Evolutionary conservation across 1,284 basidiomycete species (phyloP).

Genomic region (Ustilago shanxiensis): DNA sequence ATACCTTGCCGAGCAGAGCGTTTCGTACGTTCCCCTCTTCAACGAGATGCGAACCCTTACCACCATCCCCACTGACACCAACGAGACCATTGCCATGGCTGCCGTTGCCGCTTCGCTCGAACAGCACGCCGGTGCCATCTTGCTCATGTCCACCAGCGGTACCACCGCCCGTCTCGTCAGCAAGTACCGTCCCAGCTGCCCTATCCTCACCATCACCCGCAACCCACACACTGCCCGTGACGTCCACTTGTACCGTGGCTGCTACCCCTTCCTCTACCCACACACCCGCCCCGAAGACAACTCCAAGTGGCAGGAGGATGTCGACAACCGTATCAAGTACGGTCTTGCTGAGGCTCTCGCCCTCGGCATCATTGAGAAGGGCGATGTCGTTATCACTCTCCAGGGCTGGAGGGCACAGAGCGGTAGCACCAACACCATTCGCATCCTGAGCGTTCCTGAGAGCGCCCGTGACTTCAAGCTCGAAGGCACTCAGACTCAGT

Average conservation of each 20-base stretch:
- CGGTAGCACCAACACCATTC: slow-evolving; percentile 78
- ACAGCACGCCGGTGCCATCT: slow-evolving; percentile 74
- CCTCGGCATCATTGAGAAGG: slow-evolving; percentile 88
- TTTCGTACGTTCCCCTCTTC: slow-evolving; percentile 68
- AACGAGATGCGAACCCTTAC: slow-evolving; percentile 73
- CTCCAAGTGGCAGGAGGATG: slow-evolving; percentile 97
- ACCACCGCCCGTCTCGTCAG: slow-evolving; percentile 95
- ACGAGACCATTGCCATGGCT: slow-evolving; percentile 69
- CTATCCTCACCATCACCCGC: slow-evolving; percentile 91
- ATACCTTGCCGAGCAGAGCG: slow-evolving; percentile 68
- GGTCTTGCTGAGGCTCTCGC: slow-evolving; percentile 89
- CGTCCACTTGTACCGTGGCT: slow-evolving; percentile 95
- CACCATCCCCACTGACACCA: slow-evolving; percentile 66
- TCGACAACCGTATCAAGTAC: slow-evolving; percentile 76
- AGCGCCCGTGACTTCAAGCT: slow-evolving; percentile 65
- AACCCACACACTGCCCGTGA: slow-evolving; percentile 95
- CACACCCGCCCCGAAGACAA: slow-evolving; percentile 85
- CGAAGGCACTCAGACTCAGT: slow-evolving; percentile 56
- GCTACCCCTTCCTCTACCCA: slow-evolving; percentile 96
- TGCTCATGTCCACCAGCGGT: slow-evolving; percentile 92
- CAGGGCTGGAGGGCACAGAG: slow-evolving; percentile 99
- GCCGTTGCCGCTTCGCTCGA: slow-evolving; percentile 68
- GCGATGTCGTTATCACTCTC: slow-evolving; percentile 90
- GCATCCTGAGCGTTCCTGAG: slow-evolving; percentile 64
- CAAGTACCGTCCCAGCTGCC: slow-evolving; percentile 94